Percentiles rank a stretch among this genome's conserved stretches.
Evolutionary conservation across 306 rosid species (phyloP).

Genomic region (Cercis canadensis): DNA sequence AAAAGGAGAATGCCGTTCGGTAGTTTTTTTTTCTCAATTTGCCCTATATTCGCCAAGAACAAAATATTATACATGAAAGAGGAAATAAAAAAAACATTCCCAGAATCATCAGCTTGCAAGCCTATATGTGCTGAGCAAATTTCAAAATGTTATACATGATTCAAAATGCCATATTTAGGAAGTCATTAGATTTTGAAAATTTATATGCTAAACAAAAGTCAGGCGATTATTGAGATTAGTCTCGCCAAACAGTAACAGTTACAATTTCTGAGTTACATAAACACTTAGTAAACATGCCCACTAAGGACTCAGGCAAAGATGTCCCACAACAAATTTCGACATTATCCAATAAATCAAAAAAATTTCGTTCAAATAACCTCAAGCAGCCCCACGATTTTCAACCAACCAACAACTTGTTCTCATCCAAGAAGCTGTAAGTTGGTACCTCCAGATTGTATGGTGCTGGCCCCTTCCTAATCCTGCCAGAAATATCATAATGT

Average conservation of each 20-base stretch:
- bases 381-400: conserved; percentile 42
- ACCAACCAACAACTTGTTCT: conserved; percentile 74
- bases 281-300: conserved; percentile 42
- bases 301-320: conserved; percentile 27
- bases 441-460: conserved; percentile 94
- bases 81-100: too few relatives aligned
- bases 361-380: conserved; percentile 6
- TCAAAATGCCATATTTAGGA: conserved; percentile 31
- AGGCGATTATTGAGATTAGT: conserved; percentile 53
- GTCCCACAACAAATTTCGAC: conserved; percentile 55
- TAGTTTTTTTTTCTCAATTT: too few relatives aligned
- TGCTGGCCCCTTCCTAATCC: conserved; percentile 89
- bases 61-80: too few relatives aligned
- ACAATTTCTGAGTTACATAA: conserved; percentile 43
- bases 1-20: too few relatives aligned
- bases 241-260: conserved; percentile 39
- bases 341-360: conserved; percentile 55
- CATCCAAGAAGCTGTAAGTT: conserved; percentile 72
- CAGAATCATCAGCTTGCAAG: background rate
- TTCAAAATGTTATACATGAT: conserved; percentile 16
- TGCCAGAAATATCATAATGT: conserved; percentile 82
- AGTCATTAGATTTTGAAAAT: conserved; percentile 34
- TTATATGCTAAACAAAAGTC: conserved; percentile 38
- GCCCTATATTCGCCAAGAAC: too few relatives aligned
- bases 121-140: background rate